Percentiles rank a stretch among this genome's conserved stretches.
Conservation (phyloP, 2,329 filamentous ascomycete genomes). For the Monilinia laxa region DNA sequence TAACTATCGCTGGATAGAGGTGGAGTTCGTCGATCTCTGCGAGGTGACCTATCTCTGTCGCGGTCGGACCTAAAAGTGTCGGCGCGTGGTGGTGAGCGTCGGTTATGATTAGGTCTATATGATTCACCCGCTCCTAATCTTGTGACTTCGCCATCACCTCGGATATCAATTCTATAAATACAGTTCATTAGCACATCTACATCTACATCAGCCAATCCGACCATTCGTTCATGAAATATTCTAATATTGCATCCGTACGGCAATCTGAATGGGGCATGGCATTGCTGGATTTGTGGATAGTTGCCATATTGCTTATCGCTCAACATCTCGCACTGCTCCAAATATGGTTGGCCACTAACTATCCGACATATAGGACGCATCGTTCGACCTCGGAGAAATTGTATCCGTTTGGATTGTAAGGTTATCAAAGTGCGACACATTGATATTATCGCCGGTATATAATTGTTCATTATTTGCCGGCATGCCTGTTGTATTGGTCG, state of each 20-base stretch:
- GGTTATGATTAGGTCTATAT: conserved; percentile 36
- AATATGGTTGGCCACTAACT: not conserved
- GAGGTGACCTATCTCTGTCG: conserved; percentile 34
- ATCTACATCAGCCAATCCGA: not conserved
- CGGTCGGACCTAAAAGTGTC: conserved; percentile 36
- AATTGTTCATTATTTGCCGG: too few species aligned
- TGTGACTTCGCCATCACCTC: conserved; percentile 41
- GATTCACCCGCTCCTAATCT: conserved; percentile 40
- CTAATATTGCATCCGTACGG: not conserved
- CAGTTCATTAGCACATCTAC: conserved; percentile 24
- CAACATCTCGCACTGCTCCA: not conserved
- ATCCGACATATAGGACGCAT: not conserved
- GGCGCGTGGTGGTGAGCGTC: conserved; percentile 36
- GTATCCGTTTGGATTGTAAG: not conserved
- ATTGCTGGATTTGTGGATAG: not conserved
- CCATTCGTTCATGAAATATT: not conserved
- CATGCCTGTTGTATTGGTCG: not conserved
- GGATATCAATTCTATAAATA: conserved; percentile 24
- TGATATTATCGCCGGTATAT: not conserved
- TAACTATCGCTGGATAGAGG: conserved; percentile 36
- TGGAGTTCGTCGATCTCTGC: conserved; percentile 33
- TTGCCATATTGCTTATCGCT: not conserved
- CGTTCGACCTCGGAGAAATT: not conserved
- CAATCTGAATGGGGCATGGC: too few species aligned
- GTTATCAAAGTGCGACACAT: not conserved